Conservation (phyloP, 306 rosid genomes). For the Gastrolobium villosum region DNA sequence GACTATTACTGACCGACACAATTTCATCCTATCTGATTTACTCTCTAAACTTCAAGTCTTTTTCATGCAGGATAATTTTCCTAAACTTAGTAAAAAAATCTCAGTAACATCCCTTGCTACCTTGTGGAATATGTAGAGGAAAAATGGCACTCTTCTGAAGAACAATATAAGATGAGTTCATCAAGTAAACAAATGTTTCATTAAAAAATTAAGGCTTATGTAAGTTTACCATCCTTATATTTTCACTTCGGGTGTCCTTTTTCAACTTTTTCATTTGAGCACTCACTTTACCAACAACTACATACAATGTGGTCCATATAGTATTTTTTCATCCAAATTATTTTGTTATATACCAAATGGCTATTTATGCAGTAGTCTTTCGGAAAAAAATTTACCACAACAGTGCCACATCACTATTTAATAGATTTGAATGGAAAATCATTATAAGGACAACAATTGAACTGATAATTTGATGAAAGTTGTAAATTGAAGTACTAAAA, state of each 20-base stretch:
- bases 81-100: neutral
- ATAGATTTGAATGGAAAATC: constrained; percentile 13
- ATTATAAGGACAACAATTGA: neutral
- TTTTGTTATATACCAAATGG: neutral
- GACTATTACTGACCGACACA: too few species aligned
- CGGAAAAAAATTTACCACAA: too few species aligned
- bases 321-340: constrained; percentile 15
- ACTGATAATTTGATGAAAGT: neutral
- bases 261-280: constrained; percentile 16
- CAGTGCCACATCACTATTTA: neutral
- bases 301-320: neutral
- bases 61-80: neutral
- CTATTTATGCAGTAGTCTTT: neutral
- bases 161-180: constrained; percentile 18
- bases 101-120: constrained; percentile 1
- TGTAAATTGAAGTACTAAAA: constrained; percentile 8
- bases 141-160: constrained; percentile 14
- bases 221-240: constrained; percentile 9
- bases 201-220: neutral
- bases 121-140: neutral
- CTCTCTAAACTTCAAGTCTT: too few species aligned
- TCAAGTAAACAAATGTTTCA: neutral
- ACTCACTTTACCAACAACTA: constrained; percentile 1
- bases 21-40: too few species aligned
- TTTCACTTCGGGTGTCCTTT: constrained; percentile 15